phyloP scores from a whole-genome alignment of 2,329 filamentous ascomycete species.

The Trichophyton schoenleinii region DNA sequence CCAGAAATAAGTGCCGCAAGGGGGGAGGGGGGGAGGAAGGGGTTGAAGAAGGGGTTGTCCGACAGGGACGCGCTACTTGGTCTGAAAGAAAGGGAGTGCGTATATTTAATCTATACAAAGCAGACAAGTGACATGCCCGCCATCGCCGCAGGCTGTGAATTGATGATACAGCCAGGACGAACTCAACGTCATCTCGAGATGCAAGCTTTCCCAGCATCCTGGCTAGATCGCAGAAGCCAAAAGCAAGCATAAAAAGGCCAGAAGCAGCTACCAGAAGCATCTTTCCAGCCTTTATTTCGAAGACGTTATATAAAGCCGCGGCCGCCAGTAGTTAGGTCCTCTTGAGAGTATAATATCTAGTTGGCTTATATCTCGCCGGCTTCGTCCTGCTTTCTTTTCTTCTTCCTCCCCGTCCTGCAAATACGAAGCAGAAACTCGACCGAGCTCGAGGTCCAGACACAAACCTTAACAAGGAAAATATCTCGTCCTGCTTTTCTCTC shows the following conservation, averaged over 20 bases:
- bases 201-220: slow-evolving; percentile 1
- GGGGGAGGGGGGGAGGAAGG: background rate
- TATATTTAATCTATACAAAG: background rate
- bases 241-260: background rate
- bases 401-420: background rate
- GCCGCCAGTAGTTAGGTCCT: background rate
- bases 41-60: background rate
- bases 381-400: background rate
- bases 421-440: background rate
- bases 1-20: background rate
- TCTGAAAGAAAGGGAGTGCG: background rate
- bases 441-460: background rate
- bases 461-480: background rate
- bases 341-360: background rate
- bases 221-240: background rate
- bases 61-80: background rate
- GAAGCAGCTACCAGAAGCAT: background rate
- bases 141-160: background rate
- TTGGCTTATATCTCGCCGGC: background rate
- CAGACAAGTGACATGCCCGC: too few relatives aligned
- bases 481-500: background rate
- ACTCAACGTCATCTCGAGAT: background rate
- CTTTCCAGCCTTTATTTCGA: too few relatives aligned
- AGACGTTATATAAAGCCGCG: too few relatives aligned
- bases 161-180: background rate